Conservation (phyloP, 169 alveolate genomes). For the Plasmodium knowlesi region DNA sequence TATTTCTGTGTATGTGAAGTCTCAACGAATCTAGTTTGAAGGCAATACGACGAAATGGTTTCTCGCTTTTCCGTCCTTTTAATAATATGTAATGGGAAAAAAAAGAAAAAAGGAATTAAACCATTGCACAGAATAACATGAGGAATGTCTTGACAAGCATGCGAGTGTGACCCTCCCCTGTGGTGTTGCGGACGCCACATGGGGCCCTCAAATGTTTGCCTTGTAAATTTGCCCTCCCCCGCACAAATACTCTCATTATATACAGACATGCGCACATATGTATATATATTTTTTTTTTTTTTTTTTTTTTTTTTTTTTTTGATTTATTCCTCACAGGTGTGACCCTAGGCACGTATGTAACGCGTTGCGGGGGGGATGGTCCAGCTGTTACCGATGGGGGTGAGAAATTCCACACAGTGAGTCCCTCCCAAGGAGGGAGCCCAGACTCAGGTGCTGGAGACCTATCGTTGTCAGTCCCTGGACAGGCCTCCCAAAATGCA, state of each 20-base stretch:
- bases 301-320: not conserved
- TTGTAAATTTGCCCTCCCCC: not conserved
- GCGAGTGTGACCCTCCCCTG: not conserved
- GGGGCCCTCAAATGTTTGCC: not conserved
- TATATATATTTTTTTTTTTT: not conserved
- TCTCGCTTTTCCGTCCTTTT: constrained; percentile 8
- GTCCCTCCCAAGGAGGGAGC: not conserved
- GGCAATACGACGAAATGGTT: not conserved
- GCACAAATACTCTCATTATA: too few relatives aligned
- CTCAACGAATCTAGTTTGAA: not conserved
- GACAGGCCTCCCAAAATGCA: not conserved
- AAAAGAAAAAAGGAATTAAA: not conserved
- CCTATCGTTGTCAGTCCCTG: not conserved
- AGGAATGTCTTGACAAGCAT: not conserved
- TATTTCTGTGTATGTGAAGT: not conserved
- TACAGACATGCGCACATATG: too few relatives aligned
- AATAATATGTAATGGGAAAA: constrained; percentile 1
- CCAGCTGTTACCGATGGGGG: not conserved
- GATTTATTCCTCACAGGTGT: not conserved
- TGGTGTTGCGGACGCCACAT: not conserved
- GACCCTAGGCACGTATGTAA: not conserved
- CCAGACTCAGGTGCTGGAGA: not conserved
- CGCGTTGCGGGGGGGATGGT: not conserved
- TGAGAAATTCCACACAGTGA: not conserved
- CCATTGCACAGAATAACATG: not conserved